phyloP scores from a whole-genome alignment of 768 basidiomycete genomes.

The Phylloporus rhodoxanthus region DNA sequence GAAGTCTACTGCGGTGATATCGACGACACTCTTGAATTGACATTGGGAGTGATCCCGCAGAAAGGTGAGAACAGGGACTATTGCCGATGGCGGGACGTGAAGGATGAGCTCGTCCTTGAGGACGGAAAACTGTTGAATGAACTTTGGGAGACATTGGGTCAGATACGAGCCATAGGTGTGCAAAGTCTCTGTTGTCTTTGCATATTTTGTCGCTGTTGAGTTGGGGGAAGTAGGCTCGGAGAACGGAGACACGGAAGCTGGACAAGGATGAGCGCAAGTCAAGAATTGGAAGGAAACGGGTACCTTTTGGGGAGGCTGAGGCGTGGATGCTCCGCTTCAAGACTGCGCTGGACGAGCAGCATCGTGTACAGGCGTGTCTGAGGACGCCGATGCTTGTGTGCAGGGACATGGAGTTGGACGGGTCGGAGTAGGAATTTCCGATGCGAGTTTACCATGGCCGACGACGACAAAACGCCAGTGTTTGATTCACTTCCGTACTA shows the following conservation, averaged over 20 bases:
- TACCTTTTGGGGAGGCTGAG: conserved; percentile 46
- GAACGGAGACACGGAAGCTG: conserved; percentile 76
- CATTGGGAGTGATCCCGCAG: conserved; percentile 93
- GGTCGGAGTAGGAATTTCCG: conserved; percentile 28
- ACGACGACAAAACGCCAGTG: conserved; percentile 25
- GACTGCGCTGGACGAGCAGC: conserved; percentile 21
- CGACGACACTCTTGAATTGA: conserved; percentile 89
- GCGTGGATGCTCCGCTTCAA: conserved; percentile 43
- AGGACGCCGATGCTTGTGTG: conserved; percentile 42
- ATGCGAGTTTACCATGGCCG: conserved; percentile 24
- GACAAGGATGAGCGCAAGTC: conserved; percentile 8
- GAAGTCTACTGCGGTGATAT: conserved; percentile 93
- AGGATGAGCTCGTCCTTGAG: conserved; percentile 93
- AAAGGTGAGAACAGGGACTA: conserved; percentile 85
- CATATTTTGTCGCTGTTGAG: conserved; percentile 66
- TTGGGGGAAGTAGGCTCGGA: conserved; percentile 86
- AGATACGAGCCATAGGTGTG: conserved; percentile 94
- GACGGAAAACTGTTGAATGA: conserved; percentile 96
- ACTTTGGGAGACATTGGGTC: conserved; percentile 90
- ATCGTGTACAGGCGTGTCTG: conserved; percentile 35
- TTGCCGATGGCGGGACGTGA: conserved; percentile 75
- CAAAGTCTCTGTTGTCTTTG: conserved; percentile 67
- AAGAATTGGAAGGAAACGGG: background rate
- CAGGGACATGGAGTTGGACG: conserved; percentile 34
- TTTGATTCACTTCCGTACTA: conserved; percentile 92